phyloP scores from a whole-genome alignment of 176 grass and related monocot genomes.

The Phragmites australis region DNA sequence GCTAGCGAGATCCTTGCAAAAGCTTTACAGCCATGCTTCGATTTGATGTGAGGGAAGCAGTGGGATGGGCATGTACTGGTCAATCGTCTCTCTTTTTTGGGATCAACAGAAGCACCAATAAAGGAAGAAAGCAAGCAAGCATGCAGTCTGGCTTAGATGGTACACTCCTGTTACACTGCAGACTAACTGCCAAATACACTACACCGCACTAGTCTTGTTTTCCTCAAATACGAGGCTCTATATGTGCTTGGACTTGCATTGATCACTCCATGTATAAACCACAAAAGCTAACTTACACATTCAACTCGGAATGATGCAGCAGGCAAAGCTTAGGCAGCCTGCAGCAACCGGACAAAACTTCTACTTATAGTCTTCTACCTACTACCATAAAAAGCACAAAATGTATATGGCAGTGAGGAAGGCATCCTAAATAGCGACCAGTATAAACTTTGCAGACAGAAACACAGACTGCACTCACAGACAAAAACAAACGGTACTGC shows the following conservation, averaged over 20 bases:
- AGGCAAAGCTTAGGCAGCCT: neutral
- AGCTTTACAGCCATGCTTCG: constrained; percentile 17
- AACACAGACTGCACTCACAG: neutral
- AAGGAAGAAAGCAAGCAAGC: neutral
- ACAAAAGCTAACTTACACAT: neutral
- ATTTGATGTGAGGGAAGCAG: constrained; percentile 36
- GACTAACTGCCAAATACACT: neutral
- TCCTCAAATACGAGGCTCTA: neutral
- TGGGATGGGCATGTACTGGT: constrained; percentile 29
- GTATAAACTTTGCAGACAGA: neutral
- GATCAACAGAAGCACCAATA: neutral
- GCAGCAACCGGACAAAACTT: constrained; percentile 10
- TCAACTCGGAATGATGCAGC: neutral
- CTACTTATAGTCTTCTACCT: neutral
- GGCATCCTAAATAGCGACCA: constrained; percentile 1
- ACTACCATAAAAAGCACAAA: constrained; percentile 17
- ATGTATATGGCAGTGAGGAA: neutral
- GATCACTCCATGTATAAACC: neutral
- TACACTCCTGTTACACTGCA: neutral
- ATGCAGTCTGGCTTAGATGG: neutral
- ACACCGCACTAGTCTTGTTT: neutral
- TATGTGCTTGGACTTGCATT: neutral
- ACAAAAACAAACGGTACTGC: neutral
- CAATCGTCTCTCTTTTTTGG: constrained; percentile 6
- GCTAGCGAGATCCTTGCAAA: constrained; percentile 16